Percentiles rank a stretch among this genome's conserved stretches.
These are phyloP conservation scores for Termitomyces sp. DNA, from an alignment of 768 basidiomycete genomes.

Conservation along the genomic window DNA sequence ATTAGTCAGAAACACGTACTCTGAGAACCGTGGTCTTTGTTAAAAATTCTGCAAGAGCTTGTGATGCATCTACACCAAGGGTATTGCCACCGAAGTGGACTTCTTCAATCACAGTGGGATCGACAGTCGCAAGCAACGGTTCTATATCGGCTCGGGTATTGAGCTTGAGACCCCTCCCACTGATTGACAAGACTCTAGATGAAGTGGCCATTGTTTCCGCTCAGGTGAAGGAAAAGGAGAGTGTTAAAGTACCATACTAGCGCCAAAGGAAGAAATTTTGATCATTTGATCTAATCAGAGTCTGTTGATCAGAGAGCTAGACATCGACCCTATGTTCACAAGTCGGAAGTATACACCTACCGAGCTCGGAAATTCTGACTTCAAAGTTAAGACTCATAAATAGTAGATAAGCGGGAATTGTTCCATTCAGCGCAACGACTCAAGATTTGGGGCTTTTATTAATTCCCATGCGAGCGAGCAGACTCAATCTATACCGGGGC, in stretches of 20 bases:
- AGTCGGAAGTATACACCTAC: too few species aligned
- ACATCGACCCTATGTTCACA: too few species aligned
- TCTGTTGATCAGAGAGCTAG: not conserved
- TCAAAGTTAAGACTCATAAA: too few species aligned
- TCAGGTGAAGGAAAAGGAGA: not conserved
- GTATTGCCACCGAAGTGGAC: conserved; percentile 94
- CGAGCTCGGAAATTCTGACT: too few species aligned
- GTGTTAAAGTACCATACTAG: not conserved
- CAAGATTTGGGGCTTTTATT: too few species aligned
- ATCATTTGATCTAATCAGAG: conserved; percentile 2
- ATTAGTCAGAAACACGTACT: conserved; percentile 36
- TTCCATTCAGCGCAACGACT: too few species aligned
- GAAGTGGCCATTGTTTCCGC: conserved; percentile 18
- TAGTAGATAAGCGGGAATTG: too few species aligned
- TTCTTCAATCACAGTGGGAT: conserved; percentile 70
- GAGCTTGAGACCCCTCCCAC: conserved; percentile 75
- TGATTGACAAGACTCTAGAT: conserved; percentile 35
- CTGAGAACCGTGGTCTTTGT: conserved; percentile 60
- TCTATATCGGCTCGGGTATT: conserved; percentile 70
- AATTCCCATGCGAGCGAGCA: too few species aligned
- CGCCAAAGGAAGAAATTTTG: not conserved
- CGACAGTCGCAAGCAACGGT: conserved; percentile 61
- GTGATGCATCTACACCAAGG: conserved; percentile 84
- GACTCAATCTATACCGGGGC: too few species aligned
- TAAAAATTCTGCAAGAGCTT: conserved; percentile 78